phyloP scores from a whole-genome alignment of 495 filamentous ascomycete species.

The Daldinia vernicosa region DNA sequence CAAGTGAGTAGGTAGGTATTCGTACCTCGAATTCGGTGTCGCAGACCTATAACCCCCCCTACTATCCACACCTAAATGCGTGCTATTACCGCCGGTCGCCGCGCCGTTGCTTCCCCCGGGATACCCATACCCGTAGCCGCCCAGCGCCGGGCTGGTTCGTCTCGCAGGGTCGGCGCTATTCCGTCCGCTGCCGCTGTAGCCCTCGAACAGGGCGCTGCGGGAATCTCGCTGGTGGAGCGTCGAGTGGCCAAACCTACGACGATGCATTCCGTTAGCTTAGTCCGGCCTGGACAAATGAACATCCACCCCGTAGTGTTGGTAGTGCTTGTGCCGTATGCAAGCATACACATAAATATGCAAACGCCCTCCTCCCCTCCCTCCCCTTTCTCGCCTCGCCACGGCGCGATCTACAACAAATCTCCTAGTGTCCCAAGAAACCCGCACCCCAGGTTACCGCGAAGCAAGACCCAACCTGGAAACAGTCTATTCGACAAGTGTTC shows the following conservation, averaged over 20 bases:
- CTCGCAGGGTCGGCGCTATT: slow-evolving; percentile 53
- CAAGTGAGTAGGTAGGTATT: not conserved
- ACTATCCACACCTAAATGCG: slow-evolving; percentile 48
- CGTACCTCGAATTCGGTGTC: slow-evolving; percentile 84
- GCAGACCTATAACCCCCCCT: slow-evolving; percentile 62
- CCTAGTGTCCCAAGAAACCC: slow-evolving; percentile 11
- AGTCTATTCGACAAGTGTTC: not conserved
- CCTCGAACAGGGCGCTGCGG: slow-evolving; percentile 86
- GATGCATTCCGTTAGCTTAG: not conserved
- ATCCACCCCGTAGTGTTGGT: not conserved
- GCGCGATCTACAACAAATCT: not conserved
- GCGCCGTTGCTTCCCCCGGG: slow-evolving; percentile 45
- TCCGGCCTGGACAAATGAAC: not conserved
- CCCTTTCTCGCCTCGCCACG: not conserved
- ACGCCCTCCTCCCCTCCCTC: not conserved
- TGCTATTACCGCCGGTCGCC: slow-evolving; percentile 28
- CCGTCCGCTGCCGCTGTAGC: slow-evolving; percentile 72
- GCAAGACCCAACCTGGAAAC: not conserved
- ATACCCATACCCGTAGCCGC: slow-evolving; percentile 70
- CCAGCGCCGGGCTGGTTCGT: slow-evolving; percentile 63
- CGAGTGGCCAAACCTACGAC: slow-evolving; percentile 65
- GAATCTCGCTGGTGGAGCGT: slow-evolving; percentile 84
- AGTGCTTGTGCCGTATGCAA: not conserved
- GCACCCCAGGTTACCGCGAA: not conserved
- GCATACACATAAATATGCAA: not conserved